Base-by-base conservation (phyloP, 2,329 filamentous ascomycete species). In the Didymella pinodella region DNA sequence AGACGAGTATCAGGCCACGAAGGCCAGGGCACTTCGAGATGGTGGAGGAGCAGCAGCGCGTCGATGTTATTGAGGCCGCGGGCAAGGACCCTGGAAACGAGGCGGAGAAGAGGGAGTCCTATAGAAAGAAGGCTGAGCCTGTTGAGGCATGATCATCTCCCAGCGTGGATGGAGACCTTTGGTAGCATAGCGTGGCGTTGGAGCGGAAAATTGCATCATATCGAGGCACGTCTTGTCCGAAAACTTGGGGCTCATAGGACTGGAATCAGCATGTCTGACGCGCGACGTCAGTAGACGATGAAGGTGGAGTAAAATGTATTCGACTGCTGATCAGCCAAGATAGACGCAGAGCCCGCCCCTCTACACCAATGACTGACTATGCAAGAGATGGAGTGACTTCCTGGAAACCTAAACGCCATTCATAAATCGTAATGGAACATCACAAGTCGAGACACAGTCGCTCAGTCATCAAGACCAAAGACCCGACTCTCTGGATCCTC, bases 31-130 rank as follows among this genome's bases (percentile, higher is more conserved):
- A 77, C 65, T 45, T 78, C 67, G 64, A 81, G 65, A 59, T 75
- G 73, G 34, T 76, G 70, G 65, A 81, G 63, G 73, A 82, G 72
- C 69, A 73, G 51, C 73, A 84, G 41, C 79, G 81, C 63, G 77
- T 84, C 11, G 82, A 86, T 66, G 79, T 82, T 60, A 78, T 87
- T 41, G 82, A 86, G 64, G 75, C 85, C 6, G 74, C 76, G 12
- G 79, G 84, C 7, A 78, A 81, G 49, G 83, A 86, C 53, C 80
- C 83, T 0, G 80, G 81, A 48, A 77, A 75, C 2, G 83, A 85
- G 64, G 66, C 73, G n/a, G 81, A 80, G 63, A 81, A 80, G 66
- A 77, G 84, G 40, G 71, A 77, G 29, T 68, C 74, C 31, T 77
- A 81, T 54, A 75, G 79, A 48, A 79, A 78, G 38, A 77, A 78